A percentile compares a stretch with the other conserved stretches of the same genome.
These are phyloP conservation scores for Chaetomium globosum DNA, from an alignment of 2,329 filamentous ascomycete genomes.

Conservation along the genomic window DNA sequence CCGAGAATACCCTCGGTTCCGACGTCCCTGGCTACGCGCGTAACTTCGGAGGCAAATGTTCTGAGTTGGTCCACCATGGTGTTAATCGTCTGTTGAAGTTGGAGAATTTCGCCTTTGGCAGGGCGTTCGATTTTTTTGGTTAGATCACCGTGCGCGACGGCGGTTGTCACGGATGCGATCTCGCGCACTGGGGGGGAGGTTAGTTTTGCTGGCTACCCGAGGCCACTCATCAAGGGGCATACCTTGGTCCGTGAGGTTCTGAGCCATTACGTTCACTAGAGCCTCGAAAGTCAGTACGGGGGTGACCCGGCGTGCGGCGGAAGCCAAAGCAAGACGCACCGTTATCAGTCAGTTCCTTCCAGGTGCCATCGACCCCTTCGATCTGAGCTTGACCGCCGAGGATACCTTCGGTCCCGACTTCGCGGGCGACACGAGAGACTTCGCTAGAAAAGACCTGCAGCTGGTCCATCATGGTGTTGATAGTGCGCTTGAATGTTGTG, in stretches of 20 bases:
- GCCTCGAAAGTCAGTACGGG: constrained; percentile 36
- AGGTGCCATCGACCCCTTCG: constrained; percentile 91
- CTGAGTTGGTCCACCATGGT: constrained; percentile 86
- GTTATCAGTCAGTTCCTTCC: constrained; percentile 94
- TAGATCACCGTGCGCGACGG: constrained; percentile 79
- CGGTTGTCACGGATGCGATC: constrained; percentile 81
- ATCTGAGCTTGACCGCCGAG: constrained; percentile 93
- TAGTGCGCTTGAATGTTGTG: constrained; percentile 94
- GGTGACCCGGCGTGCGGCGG: neutral
- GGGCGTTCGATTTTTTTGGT: constrained; percentile 83
- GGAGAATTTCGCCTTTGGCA: constrained; percentile 78
- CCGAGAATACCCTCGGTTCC: constrained; percentile 82
- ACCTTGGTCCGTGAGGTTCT: constrained; percentile 78
- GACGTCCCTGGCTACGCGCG: constrained; percentile 79
- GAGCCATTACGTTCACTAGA: constrained; percentile 78
- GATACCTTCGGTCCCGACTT: constrained; percentile 94
- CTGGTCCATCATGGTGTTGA: constrained; percentile 99
- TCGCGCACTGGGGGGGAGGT: constrained; percentile 64
- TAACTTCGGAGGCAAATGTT: constrained; percentile 83
- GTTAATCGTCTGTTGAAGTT: constrained; percentile 83
- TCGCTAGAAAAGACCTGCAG: constrained; percentile 95
- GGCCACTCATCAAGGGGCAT: constrained; percentile 31
- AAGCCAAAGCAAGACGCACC: constrained; percentile 48
- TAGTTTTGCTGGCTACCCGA: constrained; percentile 6
- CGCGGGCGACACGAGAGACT: constrained; percentile 89